A percentile compares a stretch with the other conserved stretches of the same genome.
Conservation (phyloP, 257 asterid genomes). For the Solanum dulcamara region DNA sequence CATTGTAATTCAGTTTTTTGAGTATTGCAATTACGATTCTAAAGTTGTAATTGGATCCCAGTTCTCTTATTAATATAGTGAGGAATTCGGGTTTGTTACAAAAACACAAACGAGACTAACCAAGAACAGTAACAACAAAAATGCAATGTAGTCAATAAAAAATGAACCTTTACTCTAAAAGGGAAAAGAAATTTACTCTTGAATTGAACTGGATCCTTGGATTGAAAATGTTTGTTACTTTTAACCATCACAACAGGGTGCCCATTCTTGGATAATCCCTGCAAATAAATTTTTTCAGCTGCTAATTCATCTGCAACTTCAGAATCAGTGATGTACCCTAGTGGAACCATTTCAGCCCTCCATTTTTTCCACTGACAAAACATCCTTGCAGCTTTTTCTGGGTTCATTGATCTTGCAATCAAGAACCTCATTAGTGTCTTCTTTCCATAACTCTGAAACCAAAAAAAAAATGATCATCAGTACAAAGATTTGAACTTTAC, state of each 20-base stretch:
- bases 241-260: constrained; percentile 35
- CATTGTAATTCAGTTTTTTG: too few relatives aligned
- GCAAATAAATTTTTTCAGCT: constrained; percentile 41
- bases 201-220: constrained; percentile 80
- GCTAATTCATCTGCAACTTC: constrained; percentile 47
- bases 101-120: background rate
- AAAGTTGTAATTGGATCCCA: too few relatives aligned
- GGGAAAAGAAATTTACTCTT: constrained; percentile 33
- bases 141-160: background rate
- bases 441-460: constrained; percentile 44
- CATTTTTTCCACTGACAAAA: constrained; percentile 68
- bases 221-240: constrained; percentile 35
- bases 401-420: constrained; percentile 82
- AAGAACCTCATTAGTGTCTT: constrained; percentile 62
- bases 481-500: background rate
- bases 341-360: constrained; percentile 66
- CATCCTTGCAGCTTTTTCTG: constrained; percentile 70
- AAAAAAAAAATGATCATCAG: background rate
- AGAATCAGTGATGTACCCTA: constrained; percentile 39
- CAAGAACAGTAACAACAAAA: background rate
- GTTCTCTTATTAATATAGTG: too few relatives aligned
- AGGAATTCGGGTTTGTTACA: too few relatives aligned
- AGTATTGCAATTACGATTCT: too few relatives aligned
- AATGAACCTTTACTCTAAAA: background rate
- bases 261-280: constrained; percentile 43